Base-by-base conservation (phyloP, 2,329 filamentous ascomycete species). In the Parastagonospora avenae region DNA sequence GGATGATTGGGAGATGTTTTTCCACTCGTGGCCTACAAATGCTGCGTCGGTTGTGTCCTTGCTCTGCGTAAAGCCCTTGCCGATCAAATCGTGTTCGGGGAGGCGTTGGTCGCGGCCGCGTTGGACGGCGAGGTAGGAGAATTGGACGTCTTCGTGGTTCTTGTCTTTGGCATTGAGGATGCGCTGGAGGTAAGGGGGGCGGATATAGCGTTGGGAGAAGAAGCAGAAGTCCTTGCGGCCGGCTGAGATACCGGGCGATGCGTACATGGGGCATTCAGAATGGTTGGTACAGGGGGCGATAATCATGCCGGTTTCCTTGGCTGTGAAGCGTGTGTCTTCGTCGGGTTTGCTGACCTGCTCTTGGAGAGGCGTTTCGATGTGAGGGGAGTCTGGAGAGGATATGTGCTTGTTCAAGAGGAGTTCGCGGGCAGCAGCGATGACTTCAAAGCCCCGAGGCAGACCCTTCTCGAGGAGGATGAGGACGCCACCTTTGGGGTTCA, bases 391-490 rank as follows among this genome's bases (percentile, higher is more conserved):
- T 0, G 87, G 86, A 11, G 85, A 85, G 10, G 85, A 76, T 48
- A 96, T 88, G 68, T 90, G 87, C 38, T 88, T 85, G 54, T 89
- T 84, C 0, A 97, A 79, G 0, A 99, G 78, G 52, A 90, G 85
- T 36, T 92, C 83, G 42, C 94, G 86, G 5, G 92, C 92, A 41
- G 89, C 89, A 9, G 91, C 93, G 35, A 99, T 85, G 11, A 91
- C 90, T 71, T 97, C 94, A 60, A 99, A 99, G 0, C 94, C 94
- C 37, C 91, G 85, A 10, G 92, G 90, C 10, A 96, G 85, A 0
- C 92, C 94, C 72, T 97, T 97, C 72, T 99, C 94, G 16, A 97
- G 77, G 2, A 97, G 76, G 42, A 97, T 84, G 4, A 99, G 80
- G 11, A 99, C 83, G 31, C 94, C 94, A 1, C 93, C 93, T 14